phyloP scores from a whole-genome alignment of 805 yeast species.

The Saccharomycopsis synnaedendra region DNA sequence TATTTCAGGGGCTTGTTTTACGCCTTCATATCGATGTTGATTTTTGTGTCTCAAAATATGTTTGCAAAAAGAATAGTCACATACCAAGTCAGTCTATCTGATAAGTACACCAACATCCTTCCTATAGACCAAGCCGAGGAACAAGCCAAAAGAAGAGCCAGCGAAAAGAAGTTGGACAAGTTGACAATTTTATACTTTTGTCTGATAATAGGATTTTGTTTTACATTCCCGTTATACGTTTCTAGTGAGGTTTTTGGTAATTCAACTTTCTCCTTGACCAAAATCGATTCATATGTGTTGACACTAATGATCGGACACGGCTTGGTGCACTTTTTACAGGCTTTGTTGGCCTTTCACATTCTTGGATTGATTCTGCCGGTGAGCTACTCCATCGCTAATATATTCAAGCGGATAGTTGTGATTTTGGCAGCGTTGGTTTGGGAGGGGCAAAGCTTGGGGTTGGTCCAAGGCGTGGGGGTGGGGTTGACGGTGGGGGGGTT shows the following conservation, averaged over 20 bases:
- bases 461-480: constrained; percentile 40
- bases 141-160: constrained; percentile 18
- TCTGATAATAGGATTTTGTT: constrained; percentile 52
- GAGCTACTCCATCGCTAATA: constrained; percentile 70
- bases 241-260: constrained; percentile 34
- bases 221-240: constrained; percentile 60
- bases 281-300: constrained; percentile 22
- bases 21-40: constrained; percentile 34
- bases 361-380: constrained; percentile 65
- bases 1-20: constrained; percentile 24
- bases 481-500: constrained; percentile 47
- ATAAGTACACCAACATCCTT: constrained; percentile 11
- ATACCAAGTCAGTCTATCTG: constrained; percentile 21
- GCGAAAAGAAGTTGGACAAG: constrained; percentile 39
- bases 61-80: constrained; percentile 69
- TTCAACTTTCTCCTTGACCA: constrained; percentile 21
- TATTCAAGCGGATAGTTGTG: constrained; percentile 61
- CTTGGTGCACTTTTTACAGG: constrained; percentile 56
- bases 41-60: constrained; percentile 69
- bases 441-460: constrained; percentile 38
- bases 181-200: constrained; percentile 63
- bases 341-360: constrained; percentile 65
- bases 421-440: constrained; percentile 54
- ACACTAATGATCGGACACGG: constrained; percentile 49
- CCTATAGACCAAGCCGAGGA: constrained; percentile 19